Base-by-base conservation (phyloP, 225 moss, liverwort and hornwort species). In the Ulota crispa region DNA sequence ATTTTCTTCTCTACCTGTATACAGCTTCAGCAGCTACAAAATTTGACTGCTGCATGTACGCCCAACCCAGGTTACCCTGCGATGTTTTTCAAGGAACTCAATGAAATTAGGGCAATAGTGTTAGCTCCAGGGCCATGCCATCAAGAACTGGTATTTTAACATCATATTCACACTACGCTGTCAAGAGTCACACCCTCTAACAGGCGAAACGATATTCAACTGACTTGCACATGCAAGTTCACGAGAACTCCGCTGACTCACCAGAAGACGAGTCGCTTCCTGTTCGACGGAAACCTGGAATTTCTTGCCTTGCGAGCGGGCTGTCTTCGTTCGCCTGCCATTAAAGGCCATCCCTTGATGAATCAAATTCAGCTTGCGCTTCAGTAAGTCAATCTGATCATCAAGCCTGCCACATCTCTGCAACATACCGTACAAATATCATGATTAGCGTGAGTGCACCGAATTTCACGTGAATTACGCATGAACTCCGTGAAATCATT, bases 331-430 rank as follows among this genome's bases (percentile, higher is more conserved):
- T 42, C 95, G 92, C 89, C 95, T 98, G 53, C 97, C 97, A 72
- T 98, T 98, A 85, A 98, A 98, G 15, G 97, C 97, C 97, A 98
- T 94, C 12, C 97, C 97, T 82, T 98, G 94, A 78, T 95, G 94
- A 56, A 98, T 94, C 64, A 98, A 83, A 80, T 98, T 91, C 23
- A 98, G 87, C 89, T 98, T 98, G 81, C 94, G 97, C 87, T 95
- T 94, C 26, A 98, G 88, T 9, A 98, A 86, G 9, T 92, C 88
- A 61, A 98, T 93, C 53, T 98, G 97, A 72, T 98, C 97, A 20
- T 90, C 88, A 63, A 98, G 74, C 70, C 97, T 94, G 20, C 95
- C 97, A 72, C 97, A 98, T 83, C 97, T 94, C 97, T 98, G 87
- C 75, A 78, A 26, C 31, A 65, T 54, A 31, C 78, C 55, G 20